Evolutionary conservation across 805 yeast species (phyloP).

Genomic region (Kregervanrija pseudodelftensis): DNA sequence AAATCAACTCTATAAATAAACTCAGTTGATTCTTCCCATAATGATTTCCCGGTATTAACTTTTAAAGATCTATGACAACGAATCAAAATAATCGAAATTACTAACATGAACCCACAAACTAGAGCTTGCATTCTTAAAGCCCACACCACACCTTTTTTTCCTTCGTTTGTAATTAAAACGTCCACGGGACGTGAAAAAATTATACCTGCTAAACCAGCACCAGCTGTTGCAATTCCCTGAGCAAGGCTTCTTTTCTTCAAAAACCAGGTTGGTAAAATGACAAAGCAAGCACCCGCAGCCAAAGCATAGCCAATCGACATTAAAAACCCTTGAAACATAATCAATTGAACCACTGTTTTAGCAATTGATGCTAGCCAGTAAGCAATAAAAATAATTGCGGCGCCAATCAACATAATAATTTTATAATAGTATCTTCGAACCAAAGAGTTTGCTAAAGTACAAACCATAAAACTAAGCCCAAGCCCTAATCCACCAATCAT

Average conservation of each 20-base stretch:
- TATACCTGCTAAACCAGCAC: constrained; percentile 50
- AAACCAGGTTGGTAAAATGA: constrained; percentile 46
- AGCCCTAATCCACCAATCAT: constrained; percentile 48
- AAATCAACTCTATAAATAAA: constrained; percentile 12
- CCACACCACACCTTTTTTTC: constrained; percentile 24
- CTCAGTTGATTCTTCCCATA: constrained; percentile 14
- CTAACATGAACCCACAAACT: constrained; percentile 20
- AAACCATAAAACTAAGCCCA: constrained; percentile 48
- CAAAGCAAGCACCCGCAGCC: constrained; percentile 26
- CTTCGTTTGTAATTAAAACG: constrained; percentile 28
- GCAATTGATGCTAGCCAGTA: constrained; percentile 40
- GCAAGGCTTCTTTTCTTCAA: constrained; percentile 37
- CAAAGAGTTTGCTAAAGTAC: constrained; percentile 49
- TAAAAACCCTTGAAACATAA: constrained; percentile 42
- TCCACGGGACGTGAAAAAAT: constrained; percentile 36
- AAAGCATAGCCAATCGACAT: constrained; percentile 38
- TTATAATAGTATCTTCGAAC: constrained; percentile 45
- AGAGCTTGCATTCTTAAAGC: constrained; percentile 38
- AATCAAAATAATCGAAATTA: constrained; percentile 15
- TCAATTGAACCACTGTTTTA: constrained; percentile 35
- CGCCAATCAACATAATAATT: constrained; percentile 36
- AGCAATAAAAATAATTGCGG: constrained; percentile 32
- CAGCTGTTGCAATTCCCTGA: constrained; percentile 41
- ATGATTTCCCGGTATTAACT: constrained; percentile 10
- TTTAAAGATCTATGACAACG: constrained; percentile 19